Percentiles rank a stretch among this genome's conserved stretches.
These are phyloP conservation scores for Calonectria crousiana DNA, from an alignment of 2,329 filamentous ascomycete genomes.

Conservation along the genomic window DNA sequence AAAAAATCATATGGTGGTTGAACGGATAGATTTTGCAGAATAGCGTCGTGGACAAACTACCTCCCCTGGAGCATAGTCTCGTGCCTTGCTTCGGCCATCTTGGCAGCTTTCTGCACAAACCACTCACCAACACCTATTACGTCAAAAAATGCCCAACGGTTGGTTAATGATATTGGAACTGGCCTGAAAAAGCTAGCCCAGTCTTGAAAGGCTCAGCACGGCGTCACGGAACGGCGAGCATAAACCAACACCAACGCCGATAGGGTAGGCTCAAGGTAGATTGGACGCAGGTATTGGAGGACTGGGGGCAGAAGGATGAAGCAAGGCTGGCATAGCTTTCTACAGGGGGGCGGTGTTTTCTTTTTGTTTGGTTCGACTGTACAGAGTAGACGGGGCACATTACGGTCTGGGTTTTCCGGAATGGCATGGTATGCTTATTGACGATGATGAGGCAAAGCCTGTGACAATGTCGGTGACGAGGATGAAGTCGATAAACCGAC, in stretches of 20 bases:
- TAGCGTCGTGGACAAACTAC: conserved; percentile 6
- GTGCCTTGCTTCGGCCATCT: conserved; percentile 19
- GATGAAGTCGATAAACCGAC: neutral
- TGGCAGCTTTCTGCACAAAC: neutral
- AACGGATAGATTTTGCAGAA: neutral
- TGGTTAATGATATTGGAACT: neutral
- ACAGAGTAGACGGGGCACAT: conserved; percentile 35
- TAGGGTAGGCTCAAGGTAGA: neutral
- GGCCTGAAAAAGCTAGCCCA: neutral
- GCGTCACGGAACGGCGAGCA: neutral
- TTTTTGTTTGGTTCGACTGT: conserved; percentile 38
- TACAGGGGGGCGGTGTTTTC: conserved; percentile 25
- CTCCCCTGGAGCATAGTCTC: conserved; percentile 14
- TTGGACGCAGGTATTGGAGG: neutral
- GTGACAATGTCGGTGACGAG: neutral
- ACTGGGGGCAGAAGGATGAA: neutral
- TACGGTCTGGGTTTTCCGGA: conserved; percentile 34
- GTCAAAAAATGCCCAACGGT: neutral
- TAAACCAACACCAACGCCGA: conserved; percentile 1
- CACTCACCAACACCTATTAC: neutral
- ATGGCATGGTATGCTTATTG: conserved; percentile 34
- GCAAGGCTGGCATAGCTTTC: conserved; percentile 6
- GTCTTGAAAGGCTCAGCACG: neutral
- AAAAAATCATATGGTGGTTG: conserved; percentile 18
- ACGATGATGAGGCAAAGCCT: conserved; percentile 9